Percentiles rank a stretch among this genome's conserved stretches.
Evolutionary conservation across 331 rosid genomes (phyloP).

Genomic region (Pyrus hybrid): DNA sequence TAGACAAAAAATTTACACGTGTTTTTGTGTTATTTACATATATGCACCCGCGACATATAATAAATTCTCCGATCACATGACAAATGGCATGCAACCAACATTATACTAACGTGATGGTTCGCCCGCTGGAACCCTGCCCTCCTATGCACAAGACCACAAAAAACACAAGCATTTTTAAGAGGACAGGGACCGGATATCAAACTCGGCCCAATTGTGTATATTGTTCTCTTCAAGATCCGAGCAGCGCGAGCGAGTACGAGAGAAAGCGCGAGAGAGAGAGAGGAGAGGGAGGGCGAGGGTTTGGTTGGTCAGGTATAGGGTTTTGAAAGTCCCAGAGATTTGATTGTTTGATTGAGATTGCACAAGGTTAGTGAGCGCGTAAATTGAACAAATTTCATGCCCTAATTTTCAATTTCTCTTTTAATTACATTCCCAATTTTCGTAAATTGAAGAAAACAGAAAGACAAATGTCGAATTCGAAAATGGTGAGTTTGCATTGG

Average conservation of each 20-base stretch:
- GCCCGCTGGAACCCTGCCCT: not conserved
- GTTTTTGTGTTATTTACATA: too few species aligned
- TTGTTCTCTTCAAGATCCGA: conserved; percentile 7
- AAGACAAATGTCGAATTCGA: not conserved
- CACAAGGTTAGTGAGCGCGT: conserved; percentile 70
- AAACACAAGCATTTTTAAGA: not conserved
- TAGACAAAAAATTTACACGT: too few species aligned
- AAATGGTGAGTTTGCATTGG: conserved; percentile 56
- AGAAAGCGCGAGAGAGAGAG: not conserved
- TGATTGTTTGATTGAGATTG: not conserved
- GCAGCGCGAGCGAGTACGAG: conserved; percentile 10
- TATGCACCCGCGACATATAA: too few species aligned
- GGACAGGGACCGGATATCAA: not conserved
- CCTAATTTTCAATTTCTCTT: conserved; percentile 8
- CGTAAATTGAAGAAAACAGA: not conserved
- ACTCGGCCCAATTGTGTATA: not conserved
- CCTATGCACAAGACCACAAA: not conserved
- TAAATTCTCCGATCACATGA: too few species aligned
- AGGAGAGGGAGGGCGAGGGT: conserved; percentile 8
- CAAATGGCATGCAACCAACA: too few species aligned
- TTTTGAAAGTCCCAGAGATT: conserved; percentile 22
- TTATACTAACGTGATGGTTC: not conserved
- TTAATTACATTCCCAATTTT: conserved; percentile 9
- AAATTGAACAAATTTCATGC: conserved; percentile 16
- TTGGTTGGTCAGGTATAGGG: conserved; percentile 32